phyloP scores from a whole-genome alignment of 805 yeast species.

The Scheffersomyces lignosus region DNA sequence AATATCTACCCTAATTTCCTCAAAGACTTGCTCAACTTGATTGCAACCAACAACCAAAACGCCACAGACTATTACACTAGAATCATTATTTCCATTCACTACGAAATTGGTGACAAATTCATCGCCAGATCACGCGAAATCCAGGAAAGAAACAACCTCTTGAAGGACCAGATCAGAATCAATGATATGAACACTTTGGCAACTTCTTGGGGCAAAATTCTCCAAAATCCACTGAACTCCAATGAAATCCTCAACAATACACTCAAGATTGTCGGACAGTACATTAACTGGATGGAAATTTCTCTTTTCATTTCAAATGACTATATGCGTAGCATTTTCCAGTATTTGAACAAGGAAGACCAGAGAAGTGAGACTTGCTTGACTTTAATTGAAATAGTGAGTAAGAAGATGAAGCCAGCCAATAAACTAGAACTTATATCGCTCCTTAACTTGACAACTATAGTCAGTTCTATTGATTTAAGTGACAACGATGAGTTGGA shows the following conservation, averaged over 20 bases:
- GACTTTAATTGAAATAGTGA: conserved; percentile 61
- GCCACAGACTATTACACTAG: conserved; percentile 74
- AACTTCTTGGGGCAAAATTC: conserved; percentile 63
- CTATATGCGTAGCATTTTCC: conserved; percentile 52
- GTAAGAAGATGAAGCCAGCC: conserved; percentile 76
- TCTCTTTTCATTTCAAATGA: conserved; percentile 64
- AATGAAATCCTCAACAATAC: conserved; percentile 55
- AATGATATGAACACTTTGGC: conserved; percentile 71
- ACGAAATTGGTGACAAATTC: conserved; percentile 91
- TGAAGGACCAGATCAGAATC: conserved; percentile 81
- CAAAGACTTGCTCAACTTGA: conserved; percentile 26
- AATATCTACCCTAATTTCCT: conserved; percentile 32
- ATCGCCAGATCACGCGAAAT: conserved; percentile 65
- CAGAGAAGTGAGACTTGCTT: conserved; percentile 59
- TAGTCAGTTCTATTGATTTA: conserved; percentile 38
- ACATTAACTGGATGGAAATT: conserved; percentile 92
- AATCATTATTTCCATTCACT: conserved; percentile 72
- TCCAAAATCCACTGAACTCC: conserved; percentile 36
- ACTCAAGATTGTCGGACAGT: conserved; percentile 73
- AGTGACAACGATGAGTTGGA: conserved; percentile 53
- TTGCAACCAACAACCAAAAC: conserved; percentile 23
- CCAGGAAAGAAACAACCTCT: conserved; percentile 61
- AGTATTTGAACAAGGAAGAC: conserved; percentile 48
- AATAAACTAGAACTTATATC: conserved; percentile 69
- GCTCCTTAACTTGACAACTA: conserved; percentile 63